phyloP scores from a whole-genome alignment of 129 eudicot species.

The Flaveria bidentis region DNA sequence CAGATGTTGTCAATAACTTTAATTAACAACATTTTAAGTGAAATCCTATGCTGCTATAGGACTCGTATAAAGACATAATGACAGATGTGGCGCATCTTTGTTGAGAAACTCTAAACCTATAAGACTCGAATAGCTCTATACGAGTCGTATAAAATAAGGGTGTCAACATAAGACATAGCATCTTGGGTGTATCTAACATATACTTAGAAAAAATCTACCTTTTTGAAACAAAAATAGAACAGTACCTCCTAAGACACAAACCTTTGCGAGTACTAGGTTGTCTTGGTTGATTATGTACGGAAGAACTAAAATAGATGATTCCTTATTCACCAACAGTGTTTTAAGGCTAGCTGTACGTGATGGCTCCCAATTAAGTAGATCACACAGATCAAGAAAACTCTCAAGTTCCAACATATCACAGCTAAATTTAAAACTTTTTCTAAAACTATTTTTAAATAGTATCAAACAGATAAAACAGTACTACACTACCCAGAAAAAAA shows the following conservation, averaged over 20 bases:
- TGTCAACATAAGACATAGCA: too few relatives aligned
- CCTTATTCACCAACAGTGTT: neutral
- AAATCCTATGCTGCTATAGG: too few relatives aligned
- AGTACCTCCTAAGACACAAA: slow-evolving; percentile 1
- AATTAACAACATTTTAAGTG: too few relatives aligned
- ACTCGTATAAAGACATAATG: too few relatives aligned
- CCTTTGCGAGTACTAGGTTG: slow-evolving; percentile 12
- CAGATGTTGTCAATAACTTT: too few relatives aligned
- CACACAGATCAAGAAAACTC: slow-evolving; percentile 12
- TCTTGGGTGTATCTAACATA: neutral
- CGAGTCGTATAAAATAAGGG: too few relatives aligned
- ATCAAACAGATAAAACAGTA: neutral
- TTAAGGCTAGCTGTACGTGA: neutral
- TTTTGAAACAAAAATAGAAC: neutral
- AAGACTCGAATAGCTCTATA: too few relatives aligned
- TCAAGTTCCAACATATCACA: slow-evolving; percentile 7
- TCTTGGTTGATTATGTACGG: neutral
- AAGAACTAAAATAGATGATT: neutral
- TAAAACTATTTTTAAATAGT: neutral
- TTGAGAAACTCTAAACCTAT: too few relatives aligned
- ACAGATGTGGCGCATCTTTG: too few relatives aligned
- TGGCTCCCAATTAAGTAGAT: neutral
- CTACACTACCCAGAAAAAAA: neutral
- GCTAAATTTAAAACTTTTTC: neutral
- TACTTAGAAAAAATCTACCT: neutral